Evolutionary conservation across 345 rosid genomes (phyloP).

Genomic region (Citrus australasica): DNA sequence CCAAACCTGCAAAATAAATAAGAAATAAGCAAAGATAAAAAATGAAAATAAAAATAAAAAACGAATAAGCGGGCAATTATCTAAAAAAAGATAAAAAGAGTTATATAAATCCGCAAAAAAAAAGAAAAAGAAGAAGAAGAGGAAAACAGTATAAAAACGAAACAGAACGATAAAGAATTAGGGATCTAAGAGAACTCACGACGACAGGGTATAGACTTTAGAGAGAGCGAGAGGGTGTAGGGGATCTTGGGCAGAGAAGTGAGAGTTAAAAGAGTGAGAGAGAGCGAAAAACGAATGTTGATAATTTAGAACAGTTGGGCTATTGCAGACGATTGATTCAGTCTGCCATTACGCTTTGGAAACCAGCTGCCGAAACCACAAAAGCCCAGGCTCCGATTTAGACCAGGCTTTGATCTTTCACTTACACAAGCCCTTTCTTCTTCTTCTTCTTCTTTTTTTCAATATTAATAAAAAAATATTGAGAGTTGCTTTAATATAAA

Average conservation of each 20-base stretch:
- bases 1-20: conserved; percentile 17
- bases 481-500: too few species aligned
- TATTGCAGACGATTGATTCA: not conserved
- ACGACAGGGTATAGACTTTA: not conserved
- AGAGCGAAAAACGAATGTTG: not conserved
- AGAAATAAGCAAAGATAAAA: not conserved
- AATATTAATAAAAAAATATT: too few species aligned
- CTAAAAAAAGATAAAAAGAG: too few species aligned
- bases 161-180: not conserved
- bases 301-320: not conserved
- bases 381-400: too few species aligned
- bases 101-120: not conserved
- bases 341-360: not conserved
- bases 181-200: not conserved
- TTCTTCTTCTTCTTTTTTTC: too few species aligned
- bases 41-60: too few species aligned
- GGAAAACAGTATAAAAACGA: not conserved
- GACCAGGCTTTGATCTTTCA: too few species aligned
- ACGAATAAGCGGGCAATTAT: too few species aligned
- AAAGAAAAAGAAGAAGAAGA: not conserved
- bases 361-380: too few species aligned
- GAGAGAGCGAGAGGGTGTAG: not conserved
- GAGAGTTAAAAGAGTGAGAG: not conserved
- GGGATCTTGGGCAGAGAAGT: too few species aligned
- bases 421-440: too few species aligned